Evolutionary conservation across 1,284 basidiomycete genomes (phyloP), one percentile per base, ranked within the genome.

Genomic region (Peniophora sp.): DNA sequence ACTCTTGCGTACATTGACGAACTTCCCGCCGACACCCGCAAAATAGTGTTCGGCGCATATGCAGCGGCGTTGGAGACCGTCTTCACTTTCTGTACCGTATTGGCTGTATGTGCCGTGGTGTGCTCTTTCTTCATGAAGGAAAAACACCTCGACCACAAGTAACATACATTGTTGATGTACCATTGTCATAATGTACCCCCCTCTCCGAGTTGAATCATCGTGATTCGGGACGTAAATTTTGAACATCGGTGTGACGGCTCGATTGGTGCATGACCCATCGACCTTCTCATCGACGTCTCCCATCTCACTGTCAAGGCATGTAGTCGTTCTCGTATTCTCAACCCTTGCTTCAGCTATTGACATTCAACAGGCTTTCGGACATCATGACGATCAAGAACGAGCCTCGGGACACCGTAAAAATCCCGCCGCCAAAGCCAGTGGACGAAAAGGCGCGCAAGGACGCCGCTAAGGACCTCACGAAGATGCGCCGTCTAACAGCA

Each of bases 1-100:
- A 81, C 78, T 0, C 67, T 83, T 23, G 68, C 61, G 16, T 79
- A 80, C 57, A 62, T 83, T 14, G 68, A 77, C 44, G 60, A 72
- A 53, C 69, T 82, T 9, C 72, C 76, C 53, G 69, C 74, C 1
- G 53, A 47, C 1, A 73, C 71, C 2, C 69, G 68, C 23, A 59
- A 52, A 3, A 68, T 72, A 39, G 79, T 83, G 24, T 64, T 72
- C 20, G 57, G 54, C 22, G 70, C 73, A 9, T 78, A 78, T 53
- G 68, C 62, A 16, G 60, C 66, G 25, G 75, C 75, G 1, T 61
- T 76, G 19, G 65, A 68, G 36, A 63, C 60, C 9, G 14, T 22
- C 20, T 70, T 81, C 55, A 69, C 66, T 59, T 77, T 80, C 57
- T 67, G 69, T 0, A 65, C 71, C 5, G 58, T 53, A 3, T 61